Evolutionary conservation across 495 filamentous ascomycete genomes (phyloP).

Genomic region (Clohesyomyces aquaticus): DNA sequence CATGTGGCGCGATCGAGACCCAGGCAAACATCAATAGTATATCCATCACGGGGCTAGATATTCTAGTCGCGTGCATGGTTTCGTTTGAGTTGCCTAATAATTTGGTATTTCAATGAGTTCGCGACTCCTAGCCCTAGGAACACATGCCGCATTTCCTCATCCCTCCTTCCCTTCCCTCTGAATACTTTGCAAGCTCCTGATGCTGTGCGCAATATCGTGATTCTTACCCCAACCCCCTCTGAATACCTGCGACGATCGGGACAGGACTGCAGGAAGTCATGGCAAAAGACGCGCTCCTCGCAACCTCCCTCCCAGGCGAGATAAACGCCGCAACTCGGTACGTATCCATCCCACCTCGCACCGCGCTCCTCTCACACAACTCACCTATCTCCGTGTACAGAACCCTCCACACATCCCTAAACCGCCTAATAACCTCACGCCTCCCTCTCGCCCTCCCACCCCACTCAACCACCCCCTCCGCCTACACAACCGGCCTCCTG

Average conservation of each 20-base stretch:
- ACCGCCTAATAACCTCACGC: conserved; percentile 52
- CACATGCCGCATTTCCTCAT: background rate
- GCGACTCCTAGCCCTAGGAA: background rate
- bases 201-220: no score
- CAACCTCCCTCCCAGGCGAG: conserved; percentile 18
- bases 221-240: background rate
- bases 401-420: conserved; percentile 52
- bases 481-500: conserved; percentile 51
- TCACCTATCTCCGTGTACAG: conserved; percentile 41
- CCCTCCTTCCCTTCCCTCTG: background rate
- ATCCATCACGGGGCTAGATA: background rate
- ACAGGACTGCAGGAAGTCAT: no score
- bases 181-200: background rate
- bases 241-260: no score
- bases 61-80: background rate
- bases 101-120: background rate
- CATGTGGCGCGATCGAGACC: background rate
- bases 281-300: background rate
- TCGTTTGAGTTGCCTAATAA: no score
- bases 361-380: background rate
- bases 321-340: conserved; percentile 38
- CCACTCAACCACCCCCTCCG: conserved; percentile 40
- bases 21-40: background rate
- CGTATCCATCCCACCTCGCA: background rate
- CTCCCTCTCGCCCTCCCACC: conserved; percentile 55